These are phyloP conservation scores for Leucogyrophana mollusca DNA, from an alignment of 768 basidiomycete species.

Conservation along the genomic window DNA sequence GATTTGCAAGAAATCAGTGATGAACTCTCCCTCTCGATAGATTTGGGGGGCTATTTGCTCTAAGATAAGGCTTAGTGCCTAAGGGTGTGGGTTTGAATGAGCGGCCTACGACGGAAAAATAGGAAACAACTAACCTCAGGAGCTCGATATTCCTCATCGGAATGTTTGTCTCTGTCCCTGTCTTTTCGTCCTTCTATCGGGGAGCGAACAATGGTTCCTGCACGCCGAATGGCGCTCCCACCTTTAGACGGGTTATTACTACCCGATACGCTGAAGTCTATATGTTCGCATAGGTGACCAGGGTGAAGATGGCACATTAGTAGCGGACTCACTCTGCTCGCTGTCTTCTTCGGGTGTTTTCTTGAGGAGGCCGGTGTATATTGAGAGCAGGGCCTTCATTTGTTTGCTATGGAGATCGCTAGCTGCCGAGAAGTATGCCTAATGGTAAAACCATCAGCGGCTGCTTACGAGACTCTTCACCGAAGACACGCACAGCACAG, in stretches of 20 bases:
- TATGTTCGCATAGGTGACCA: neutral
- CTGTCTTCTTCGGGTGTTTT: slow-evolving; percentile 70
- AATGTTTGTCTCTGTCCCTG: slow-evolving; percentile 42
- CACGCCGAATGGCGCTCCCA: slow-evolving; percentile 68
- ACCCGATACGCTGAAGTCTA: slow-evolving; percentile 42
- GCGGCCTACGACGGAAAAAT: neutral
- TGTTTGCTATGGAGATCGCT: slow-evolving; percentile 83
- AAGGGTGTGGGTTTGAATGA: slow-evolving; percentile 5
- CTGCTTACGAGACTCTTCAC: neutral
- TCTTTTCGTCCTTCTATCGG: slow-evolving; percentile 55
- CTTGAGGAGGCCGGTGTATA: slow-evolving; percentile 59
- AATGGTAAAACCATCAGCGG: slow-evolving; percentile 3
- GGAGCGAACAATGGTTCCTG: slow-evolving; percentile 81
- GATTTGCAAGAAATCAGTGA: slow-evolving; percentile 90
- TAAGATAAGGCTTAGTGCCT: slow-evolving; percentile 77
- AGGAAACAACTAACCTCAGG: slow-evolving; percentile 56
- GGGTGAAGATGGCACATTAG: neutral
- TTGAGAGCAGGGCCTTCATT: slow-evolving; percentile 68
- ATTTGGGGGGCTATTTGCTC: slow-evolving; percentile 75
- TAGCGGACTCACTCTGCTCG: slow-evolving; percentile 59
- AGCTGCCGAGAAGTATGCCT: slow-evolving; percentile 90
- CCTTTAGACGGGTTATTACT: slow-evolving; percentile 38
- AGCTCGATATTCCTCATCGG: slow-evolving; percentile 61
- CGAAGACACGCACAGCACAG: slow-evolving; percentile 69
- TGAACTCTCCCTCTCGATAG: slow-evolving; percentile 84